Percentiles rank a stretch among this genome's conserved stretches.
Evolutionary conservation across 2,329 filamentous ascomycete genomes (phyloP).

Genomic region (Mollisiaceae sp.): DNA sequence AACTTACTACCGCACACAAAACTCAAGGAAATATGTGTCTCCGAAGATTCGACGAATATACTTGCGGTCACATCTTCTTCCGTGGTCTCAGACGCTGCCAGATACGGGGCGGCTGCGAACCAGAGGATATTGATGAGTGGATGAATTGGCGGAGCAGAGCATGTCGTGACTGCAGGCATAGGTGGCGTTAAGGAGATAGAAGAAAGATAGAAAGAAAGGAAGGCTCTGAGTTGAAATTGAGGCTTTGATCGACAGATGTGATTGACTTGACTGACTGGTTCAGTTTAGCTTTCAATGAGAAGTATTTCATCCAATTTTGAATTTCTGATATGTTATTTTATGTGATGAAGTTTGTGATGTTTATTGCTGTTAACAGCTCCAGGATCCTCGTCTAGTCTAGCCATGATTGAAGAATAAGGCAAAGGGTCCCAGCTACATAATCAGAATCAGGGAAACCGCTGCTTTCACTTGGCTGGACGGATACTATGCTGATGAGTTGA

Average conservation of each 20-base stretch:
- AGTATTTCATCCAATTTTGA: too few relatives aligned
- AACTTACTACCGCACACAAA: not conserved
- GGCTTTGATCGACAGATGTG: not conserved
- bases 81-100: not conserved
- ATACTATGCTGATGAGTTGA: too few relatives aligned
- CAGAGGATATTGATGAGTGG: not conserved
- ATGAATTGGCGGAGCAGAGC: not conserved
- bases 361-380: too few relatives aligned
- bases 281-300: too few relatives aligned
- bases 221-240: not conserved
- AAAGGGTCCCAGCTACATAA: not conserved
- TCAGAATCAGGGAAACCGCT: not conserved
- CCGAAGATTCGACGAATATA: not conserved
- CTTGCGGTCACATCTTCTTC: not conserved
- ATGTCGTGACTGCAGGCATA: not conserved
- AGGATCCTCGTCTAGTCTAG: not conserved
- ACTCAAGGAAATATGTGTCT: not conserved
- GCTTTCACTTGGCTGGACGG: too few relatives aligned
- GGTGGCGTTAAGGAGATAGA: not conserved
- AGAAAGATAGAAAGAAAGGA: not conserved
- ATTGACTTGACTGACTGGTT: not conserved
- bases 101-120: not conserved
- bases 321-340: too few relatives aligned
- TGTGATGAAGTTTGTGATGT: too few relatives aligned
- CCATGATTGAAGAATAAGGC: not conserved